Base-by-base conservation (phyloP, 306 rosid genomes). In the Casuarina cunninghamiana region DNA sequence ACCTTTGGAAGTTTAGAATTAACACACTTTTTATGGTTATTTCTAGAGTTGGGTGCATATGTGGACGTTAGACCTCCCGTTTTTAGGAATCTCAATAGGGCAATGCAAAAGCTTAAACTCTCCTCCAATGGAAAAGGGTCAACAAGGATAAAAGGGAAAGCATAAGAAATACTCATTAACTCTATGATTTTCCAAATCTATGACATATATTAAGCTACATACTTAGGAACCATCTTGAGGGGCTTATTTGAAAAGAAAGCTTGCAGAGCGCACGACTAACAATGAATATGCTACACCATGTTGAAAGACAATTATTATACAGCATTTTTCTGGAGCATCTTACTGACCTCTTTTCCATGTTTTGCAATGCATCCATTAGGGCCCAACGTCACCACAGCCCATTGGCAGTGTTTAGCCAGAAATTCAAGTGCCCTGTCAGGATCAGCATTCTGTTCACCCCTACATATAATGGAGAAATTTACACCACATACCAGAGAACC, bases 361-460 rank as follows among this genome's bases (percentile, higher is more conserved):
- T 84, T 95, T n/a, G 97, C 96, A 13, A 93, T 86, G 92, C 97
- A 93, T 60, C 99, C 99, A 57, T 85, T 85, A 55, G 89, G 17
- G 41, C 97, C 97, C 79, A 95, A 85, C 12, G 99, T 95, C 76
- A 95, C 99, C 61, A 89, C 99, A 53, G 97, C 96, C 97, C 97
- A 93, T 71, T 75, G 82, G 85, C 97, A 95, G 85, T 93, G 84
- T 75, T 79, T 88, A 19, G 90, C 81, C 75, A 95, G 87, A 86
- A 87, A 93, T 69, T 93, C 96, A 65, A 91, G 87, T 0, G 97
- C 91, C 71, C 71, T 86, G 53, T 71, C 81, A 9, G 93, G 93
- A 74, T 88, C 82, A 42, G 86, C 86, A 74, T 82, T 77, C 75
- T 82, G 81, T 76, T 86, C 85, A 10, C 84, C 93, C 86, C 94